Base-by-base conservation (phyloP, 2,329 filamentous ascomycete species). In the Pestalotiopsis fici region DNA sequence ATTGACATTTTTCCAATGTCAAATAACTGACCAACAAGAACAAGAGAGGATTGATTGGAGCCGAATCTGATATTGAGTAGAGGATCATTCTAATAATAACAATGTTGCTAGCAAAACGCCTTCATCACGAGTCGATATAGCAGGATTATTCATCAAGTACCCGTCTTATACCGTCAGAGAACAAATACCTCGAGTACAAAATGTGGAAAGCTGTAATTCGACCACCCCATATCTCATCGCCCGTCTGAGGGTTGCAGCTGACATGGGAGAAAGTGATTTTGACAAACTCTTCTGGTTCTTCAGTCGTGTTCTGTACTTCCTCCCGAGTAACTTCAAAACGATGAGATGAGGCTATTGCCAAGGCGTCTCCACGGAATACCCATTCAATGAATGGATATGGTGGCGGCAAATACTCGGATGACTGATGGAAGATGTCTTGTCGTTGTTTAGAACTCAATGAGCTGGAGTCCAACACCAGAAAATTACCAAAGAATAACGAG, bases 401-500 rank as follows among this genome's bases (percentile, higher is more conserved):
- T 27, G 55, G 55, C n/a, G 55, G 55, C 12, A 11, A 15, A 25
- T 57, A 57, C n/a, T 15, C 23, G 13, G 37, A 5, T 25, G 28
- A 57, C 13, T 23, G 27, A 0, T 25, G 27, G 18, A 25, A 57
- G 18, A 50, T 37, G n/a, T 13, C n/a, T 23, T 15, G 11, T 4
- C 50, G 47, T 39, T 13, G 5, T 27, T 7, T 2, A 25, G 5
- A 31, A 15, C 23, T 23, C 11, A 27, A 18, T 21, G 31, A 63
- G 18, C 60, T 25, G 15, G 60, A 35, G 47, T 57, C 50, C 28
- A 65, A n/a, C 2, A 65, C 50, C n/a, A 65, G 28, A 28, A 65
- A 65, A 35, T 56, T 65, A 18, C 63, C 50, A 25, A 65, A 65
- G n/a, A 65, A 54, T 21, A 65, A 25, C 5, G 50, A 57, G 1